Evolutionary conservation across 768 basidiomycete species (phyloP).

Genomic region (Lactarius sanguifluus): DNA sequence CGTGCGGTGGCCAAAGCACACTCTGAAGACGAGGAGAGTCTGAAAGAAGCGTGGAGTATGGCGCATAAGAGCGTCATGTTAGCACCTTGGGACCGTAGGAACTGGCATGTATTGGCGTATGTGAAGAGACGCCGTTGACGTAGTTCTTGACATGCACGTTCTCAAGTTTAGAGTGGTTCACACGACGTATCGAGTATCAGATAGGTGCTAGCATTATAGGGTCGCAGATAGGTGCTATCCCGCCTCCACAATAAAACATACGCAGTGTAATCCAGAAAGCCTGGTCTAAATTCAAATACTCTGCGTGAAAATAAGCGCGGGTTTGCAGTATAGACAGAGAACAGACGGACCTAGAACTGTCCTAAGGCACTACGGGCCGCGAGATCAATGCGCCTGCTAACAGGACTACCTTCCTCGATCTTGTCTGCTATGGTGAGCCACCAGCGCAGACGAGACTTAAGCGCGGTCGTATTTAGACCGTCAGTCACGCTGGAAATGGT

Average conservation of each 20-base stretch:
- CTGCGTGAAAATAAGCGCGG: not conserved
- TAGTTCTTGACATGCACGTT: not conserved
- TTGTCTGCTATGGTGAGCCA: slow-evolving; percentile 58
- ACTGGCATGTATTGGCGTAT: slow-evolving; percentile 64
- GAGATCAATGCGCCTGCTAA: slow-evolving; percentile 53
- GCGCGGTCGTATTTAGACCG: slow-evolving; percentile 42
- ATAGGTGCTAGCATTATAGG: slow-evolving; percentile 18
- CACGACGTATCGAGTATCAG: slow-evolving; percentile 2
- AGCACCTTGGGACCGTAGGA: slow-evolving; percentile 49
- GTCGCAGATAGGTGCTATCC: slow-evolving; percentile 22
- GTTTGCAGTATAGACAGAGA: not conserved
- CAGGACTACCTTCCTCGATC: slow-evolving; percentile 38
- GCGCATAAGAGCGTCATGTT: slow-evolving; percentile 68
- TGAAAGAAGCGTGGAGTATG: slow-evolving; percentile 40
- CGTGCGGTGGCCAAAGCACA: slow-evolving; percentile 46
- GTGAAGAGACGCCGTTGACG: slow-evolving; percentile 34
- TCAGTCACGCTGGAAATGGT: slow-evolving; percentile 39
- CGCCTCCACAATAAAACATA: slow-evolving; percentile 11
- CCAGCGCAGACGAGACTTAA: slow-evolving; percentile 55
- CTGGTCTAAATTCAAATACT: slow-evolving; percentile 2
- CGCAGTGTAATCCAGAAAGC: not conserved
- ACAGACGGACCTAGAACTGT: slow-evolving; percentile 24
- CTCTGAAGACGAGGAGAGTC: slow-evolving; percentile 21
- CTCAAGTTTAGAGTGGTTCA: not conserved
- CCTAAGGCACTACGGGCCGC: slow-evolving; percentile 41